Conservation (phyloP, 1,284 basidiomycete genomes). For the Spongispora temasekensis region DNA sequence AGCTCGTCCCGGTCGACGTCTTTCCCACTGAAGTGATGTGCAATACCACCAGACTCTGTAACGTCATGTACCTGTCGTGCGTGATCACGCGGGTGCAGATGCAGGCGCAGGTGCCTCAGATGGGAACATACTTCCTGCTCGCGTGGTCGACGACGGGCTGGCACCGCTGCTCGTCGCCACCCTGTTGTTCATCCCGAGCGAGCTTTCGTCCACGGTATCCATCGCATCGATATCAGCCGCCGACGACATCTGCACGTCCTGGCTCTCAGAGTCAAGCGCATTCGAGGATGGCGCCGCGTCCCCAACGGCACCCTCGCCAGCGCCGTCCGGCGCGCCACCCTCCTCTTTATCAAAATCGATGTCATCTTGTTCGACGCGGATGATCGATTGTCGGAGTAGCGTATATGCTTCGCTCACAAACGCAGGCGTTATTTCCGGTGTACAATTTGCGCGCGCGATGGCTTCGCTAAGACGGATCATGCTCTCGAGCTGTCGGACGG, state of each 20-base stretch:
- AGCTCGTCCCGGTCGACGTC: constrained; percentile 90
- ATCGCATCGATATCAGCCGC: constrained; percentile 55
- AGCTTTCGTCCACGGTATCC: constrained; percentile 59
- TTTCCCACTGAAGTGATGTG: constrained; percentile 79
- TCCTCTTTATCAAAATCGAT: constrained; percentile 98
- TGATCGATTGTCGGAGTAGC: constrained; percentile 95
- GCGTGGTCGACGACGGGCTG: constrained; percentile 43
- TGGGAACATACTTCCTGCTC: constrained; percentile 38
- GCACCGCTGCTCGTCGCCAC: constrained; percentile 35
- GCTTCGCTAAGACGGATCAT: constrained; percentile 98
- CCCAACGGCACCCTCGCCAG: constrained; percentile 34
- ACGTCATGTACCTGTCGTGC: constrained; percentile 91
- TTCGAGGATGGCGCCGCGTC: constrained; percentile 30
- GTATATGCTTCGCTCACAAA: constrained; percentile 97
- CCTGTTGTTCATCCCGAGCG: constrained; percentile 43
- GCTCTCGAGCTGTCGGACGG: constrained; percentile 93
- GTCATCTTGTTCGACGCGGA: constrained; percentile 99
- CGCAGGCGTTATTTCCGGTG: constrained; percentile 87
- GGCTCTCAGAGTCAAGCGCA: constrained; percentile 48
- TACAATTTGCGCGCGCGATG: constrained; percentile 96
- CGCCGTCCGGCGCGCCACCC: no score
- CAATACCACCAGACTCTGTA: constrained; percentile 87
- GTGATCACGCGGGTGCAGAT: constrained; percentile 70
- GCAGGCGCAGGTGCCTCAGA: constrained; percentile 39
- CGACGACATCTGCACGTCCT: constrained; percentile 67